Percentiles rank a stretch among this genome's conserved stretches.
Conservation (phyloP, 192 early-diverging fungal species). For the Coemansia sp. region DNA sequence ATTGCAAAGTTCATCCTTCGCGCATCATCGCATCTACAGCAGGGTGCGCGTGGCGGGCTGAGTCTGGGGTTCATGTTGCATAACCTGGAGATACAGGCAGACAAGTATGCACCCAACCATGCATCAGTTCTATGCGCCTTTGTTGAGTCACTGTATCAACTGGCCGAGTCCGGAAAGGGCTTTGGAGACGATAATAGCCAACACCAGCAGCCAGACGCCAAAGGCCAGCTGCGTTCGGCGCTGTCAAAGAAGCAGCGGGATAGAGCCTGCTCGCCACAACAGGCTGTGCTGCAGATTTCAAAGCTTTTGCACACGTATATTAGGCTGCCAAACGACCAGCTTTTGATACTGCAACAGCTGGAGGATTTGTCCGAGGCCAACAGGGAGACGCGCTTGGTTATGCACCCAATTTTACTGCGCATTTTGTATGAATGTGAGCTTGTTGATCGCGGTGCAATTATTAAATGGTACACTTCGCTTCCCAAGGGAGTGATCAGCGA, state of each 20-base stretch:
- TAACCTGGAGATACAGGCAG: slow-evolving; percentile 36
- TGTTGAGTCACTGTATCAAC: slow-evolving; percentile 44
- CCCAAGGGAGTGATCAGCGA: neutral
- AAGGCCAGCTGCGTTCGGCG: slow-evolving; percentile 27
- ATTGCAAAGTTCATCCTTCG: slow-evolving; percentile 53
- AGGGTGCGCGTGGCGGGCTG: slow-evolving; percentile 46
- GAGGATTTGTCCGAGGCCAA: slow-evolving; percentile 51
- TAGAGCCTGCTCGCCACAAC: slow-evolving; percentile 20
- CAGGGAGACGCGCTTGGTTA: slow-evolving; percentile 15
- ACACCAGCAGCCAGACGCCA: neutral
- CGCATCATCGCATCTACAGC: slow-evolving; percentile 51
- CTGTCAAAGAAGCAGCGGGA: slow-evolving; percentile 36
- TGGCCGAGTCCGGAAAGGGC: slow-evolving; percentile 21
- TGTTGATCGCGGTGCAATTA: slow-evolving; percentile 32
- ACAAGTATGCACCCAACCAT: slow-evolving; percentile 41
- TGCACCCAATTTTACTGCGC: slow-evolving; percentile 38
- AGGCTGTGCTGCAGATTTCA: slow-evolving; percentile 31
- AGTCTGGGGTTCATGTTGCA: slow-evolving; percentile 53
- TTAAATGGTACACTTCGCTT: slow-evolving; percentile 29
- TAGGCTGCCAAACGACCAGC: slow-evolving; percentile 37
- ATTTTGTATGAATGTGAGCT: slow-evolving; percentile 47
- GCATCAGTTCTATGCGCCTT: slow-evolving; percentile 45
- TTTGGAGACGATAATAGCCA: neutral
- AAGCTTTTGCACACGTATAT: slow-evolving; percentile 47
- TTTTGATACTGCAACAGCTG: slow-evolving; percentile 34